Conservation (phyloP, 192 early-diverging fungal species). For the Nowakowskiella sp. region DNA sequence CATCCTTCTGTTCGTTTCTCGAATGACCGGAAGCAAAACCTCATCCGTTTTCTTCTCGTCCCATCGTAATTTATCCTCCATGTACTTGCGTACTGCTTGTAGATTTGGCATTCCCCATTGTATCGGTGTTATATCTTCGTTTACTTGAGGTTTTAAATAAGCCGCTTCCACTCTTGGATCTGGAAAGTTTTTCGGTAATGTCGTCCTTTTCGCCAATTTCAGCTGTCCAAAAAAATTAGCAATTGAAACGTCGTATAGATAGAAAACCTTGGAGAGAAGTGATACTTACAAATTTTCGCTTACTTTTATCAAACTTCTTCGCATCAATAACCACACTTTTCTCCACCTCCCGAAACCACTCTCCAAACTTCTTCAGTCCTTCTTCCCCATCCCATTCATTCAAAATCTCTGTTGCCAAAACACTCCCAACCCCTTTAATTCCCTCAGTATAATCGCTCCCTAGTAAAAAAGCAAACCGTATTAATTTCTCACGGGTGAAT, state of each 20-base stretch:
- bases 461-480: slow-evolving; percentile 79
- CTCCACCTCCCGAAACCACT: slow-evolving; percentile 51
- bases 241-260: not conserved
- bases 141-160: slow-evolving; percentile 73
- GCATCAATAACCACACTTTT: slow-evolving; percentile 18
- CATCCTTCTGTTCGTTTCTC: slow-evolving; percentile 34
- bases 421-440: slow-evolving; percentile 75
- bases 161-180: slow-evolving; percentile 65
- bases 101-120: slow-evolving; percentile 66
- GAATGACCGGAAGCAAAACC: slow-evolving; percentile 62
- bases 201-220: slow-evolving; percentile 53
- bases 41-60: slow-evolving; percentile 56
- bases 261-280: slow-evolving; percentile 11
- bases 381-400: slow-evolving; percentile 53
- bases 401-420: slow-evolving; percentile 84
- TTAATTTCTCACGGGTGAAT: slow-evolving; percentile 61
- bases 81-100: slow-evolving; percentile 54
- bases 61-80: slow-evolving; percentile 57
- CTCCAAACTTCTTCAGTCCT: slow-evolving; percentile 42
- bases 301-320: slow-evolving; percentile 20
- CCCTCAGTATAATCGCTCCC: slow-evolving; percentile 98
- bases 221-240: slow-evolving; percentile 29
- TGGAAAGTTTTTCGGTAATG: slow-evolving; percentile 73
- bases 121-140: slow-evolving; percentile 48
- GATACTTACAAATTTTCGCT: slow-evolving; percentile 33